A percentile compares a stretch with the other conserved stretches of the same genome.
These are phyloP conservation scores for Rhizomucor miehei DNA, from an alignment of 371 early-diverging fungal genomes.

Conservation along the genomic window DNA sequence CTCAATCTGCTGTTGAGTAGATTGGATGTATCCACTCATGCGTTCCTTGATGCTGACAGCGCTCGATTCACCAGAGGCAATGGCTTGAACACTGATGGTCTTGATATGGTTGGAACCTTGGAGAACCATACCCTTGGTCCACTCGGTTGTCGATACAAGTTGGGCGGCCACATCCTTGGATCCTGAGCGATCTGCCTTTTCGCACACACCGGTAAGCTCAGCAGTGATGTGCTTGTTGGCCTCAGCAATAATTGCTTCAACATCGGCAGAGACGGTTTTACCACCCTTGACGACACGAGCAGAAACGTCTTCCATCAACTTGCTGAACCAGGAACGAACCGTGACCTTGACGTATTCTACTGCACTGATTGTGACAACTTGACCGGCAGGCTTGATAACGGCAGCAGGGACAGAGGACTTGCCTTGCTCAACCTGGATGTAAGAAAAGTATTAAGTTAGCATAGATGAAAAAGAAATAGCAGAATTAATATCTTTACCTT, in stretches of 20 bases:
- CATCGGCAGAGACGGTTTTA: conserved; percentile 17
- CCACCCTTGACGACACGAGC: conserved; percentile 1
- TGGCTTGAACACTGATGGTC: conserved; percentile 10
- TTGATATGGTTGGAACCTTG: conserved; percentile 9
- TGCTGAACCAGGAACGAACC: conserved; percentile 25
- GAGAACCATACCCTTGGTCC: conserved; percentile 9
- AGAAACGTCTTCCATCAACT: conserved; percentile 12
- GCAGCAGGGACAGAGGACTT: no score
- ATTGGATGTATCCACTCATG: conserved; percentile 4
- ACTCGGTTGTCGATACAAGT: conserved; percentile 5
- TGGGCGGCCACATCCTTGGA: background rate
- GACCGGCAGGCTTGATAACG: background rate
- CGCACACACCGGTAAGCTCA: background rate
- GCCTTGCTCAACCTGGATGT: background rate
- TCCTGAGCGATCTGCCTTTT: background rate
- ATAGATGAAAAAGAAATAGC: no score
- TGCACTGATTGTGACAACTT: conserved; percentile 13
- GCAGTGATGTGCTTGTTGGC: conserved; percentile 11
- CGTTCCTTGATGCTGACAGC: background rate
- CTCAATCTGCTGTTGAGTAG: conserved; percentile 8
- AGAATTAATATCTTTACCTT: no score
- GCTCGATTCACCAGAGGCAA: conserved; percentile 1
- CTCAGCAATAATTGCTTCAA: conserved; percentile 28
- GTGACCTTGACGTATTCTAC: conserved; percentile 20
- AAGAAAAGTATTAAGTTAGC: background rate